A percentile compares a stretch with the other conserved stretches of the same genome.
Evolutionary conservation across 805 yeast genomes (phyloP).

Genomic region (Cyberlindnera euphorbiae): DNA sequence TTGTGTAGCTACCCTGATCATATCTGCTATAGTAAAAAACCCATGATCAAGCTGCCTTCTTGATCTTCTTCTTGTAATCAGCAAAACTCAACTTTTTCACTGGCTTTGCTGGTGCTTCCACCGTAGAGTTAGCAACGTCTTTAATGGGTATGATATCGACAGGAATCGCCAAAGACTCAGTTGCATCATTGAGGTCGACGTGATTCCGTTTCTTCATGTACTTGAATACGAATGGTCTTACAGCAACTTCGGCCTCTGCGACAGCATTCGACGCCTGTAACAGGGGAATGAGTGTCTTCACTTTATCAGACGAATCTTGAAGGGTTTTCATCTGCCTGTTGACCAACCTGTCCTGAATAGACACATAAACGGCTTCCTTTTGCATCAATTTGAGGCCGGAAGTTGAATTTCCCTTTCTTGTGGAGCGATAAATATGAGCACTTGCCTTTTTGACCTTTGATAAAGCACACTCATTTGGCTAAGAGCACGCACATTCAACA

Average conservation of each 20-base stretch:
- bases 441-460: constrained; percentile 59
- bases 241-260: constrained; percentile 16
- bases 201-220: constrained; percentile 15
- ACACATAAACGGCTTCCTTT: constrained; percentile 27
- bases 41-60: constrained; percentile 27
- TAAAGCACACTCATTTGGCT: constrained; percentile 49
- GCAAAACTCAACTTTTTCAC: constrained; percentile 69
- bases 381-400: constrained; percentile 28
- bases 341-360: constrained; percentile 30
- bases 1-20: too few relatives aligned
- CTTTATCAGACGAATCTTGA: constrained; percentile 12
- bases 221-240: constrained; percentile 19
- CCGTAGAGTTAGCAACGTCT: not conserved
- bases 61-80: constrained; percentile 58
- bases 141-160: constrained; percentile 16
- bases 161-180: constrained; percentile 25
- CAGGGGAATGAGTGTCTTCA: constrained; percentile 9
- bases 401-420: constrained; percentile 29
- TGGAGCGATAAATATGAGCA: constrained; percentile 51
- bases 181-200: constrained; percentile 8
- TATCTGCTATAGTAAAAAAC: too few relatives aligned
- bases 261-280: constrained; percentile 5
- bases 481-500: constrained; percentile 58
- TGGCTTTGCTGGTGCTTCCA: constrained; percentile 14
- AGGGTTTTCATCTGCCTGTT: constrained; percentile 22